Evolutionary conservation across 306 rosid genomes (phyloP), one percentile per base, ranked within the genome.

Genomic region (Rubus parviflorus): DNA sequence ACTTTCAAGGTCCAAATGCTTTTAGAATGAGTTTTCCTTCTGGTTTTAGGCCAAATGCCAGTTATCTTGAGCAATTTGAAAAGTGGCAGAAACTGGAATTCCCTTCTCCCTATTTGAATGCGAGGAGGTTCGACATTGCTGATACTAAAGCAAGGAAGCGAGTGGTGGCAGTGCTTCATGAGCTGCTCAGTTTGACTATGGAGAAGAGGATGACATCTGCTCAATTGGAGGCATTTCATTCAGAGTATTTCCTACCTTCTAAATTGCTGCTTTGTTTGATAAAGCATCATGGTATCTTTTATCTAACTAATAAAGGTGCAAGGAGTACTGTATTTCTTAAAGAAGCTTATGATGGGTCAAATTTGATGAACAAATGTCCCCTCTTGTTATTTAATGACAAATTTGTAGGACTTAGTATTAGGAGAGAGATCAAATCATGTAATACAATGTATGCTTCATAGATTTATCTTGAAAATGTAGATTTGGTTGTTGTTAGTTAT

Each of bases 41-140:
- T 17, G 94, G 96, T 37, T 90, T 93, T 81, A 81, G 97, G 75
- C 94, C 96, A 23, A 89, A 93, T 73, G 80, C 72, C 82, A 76
- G 89, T 74, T 93, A 80, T 63, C 92, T 89, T 35, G 84, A 89
- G 82, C 86, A 89, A 76, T 76, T 90, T 66, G 89, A 89, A 80
- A 84, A 78, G 85, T 90, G 94, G 97, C 94, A 92, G 86, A 94
- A 83, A 73, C 81, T 90, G 89, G 96, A 92, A 45, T 92, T 92
- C 84, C 96, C 96, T 75, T 90, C 94, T 47, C 98, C 97, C 0
- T 94, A 92, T 83, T 81, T 94, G 80, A 94, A 81, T 47, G 98
- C 96, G 0, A 92, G 93, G 85, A 92, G 96, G 79, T 85, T 94
- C 15, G 90, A 89, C 25, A 76, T 72, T 45, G 78, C 87, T 35